Evolutionary conservation across 345 rosid species (phyloP).

Genomic region (Linum lewisii): DNA sequence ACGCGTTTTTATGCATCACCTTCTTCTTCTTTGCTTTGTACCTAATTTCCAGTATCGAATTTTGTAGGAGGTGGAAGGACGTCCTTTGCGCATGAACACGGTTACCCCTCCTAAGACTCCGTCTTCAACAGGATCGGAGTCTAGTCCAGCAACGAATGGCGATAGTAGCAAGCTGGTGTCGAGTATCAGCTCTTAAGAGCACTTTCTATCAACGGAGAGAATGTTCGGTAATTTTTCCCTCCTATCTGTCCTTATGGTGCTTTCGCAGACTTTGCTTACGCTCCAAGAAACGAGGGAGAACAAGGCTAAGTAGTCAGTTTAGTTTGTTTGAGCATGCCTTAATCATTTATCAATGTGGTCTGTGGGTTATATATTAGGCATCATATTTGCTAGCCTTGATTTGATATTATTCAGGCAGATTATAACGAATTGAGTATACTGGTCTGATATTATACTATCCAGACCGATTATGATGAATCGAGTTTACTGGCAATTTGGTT

Average conservation of each 20-base stretch:
- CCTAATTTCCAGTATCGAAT: slow-evolving; percentile 3
- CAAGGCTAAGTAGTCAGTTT: slow-evolving; percentile 6
- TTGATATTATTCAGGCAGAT: too few relatives aligned
- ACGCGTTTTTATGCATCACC: not conserved
- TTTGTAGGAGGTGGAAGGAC: slow-evolving; percentile 78
- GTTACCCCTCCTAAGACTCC: slow-evolving; percentile 45
- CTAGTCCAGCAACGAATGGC: slow-evolving; percentile 17
- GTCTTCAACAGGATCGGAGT: slow-evolving; percentile 15
- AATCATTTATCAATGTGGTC: too few relatives aligned
- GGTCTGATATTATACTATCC: too few relatives aligned
- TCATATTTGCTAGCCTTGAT: too few relatives aligned
- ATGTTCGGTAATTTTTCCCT: not conserved
- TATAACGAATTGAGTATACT: too few relatives aligned
- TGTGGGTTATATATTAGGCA: too few relatives aligned
- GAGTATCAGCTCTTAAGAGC: slow-evolving; percentile 31
- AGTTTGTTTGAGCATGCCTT: not conserved
- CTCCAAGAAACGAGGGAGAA: slow-evolving; percentile 2
- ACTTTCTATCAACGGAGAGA: not conserved
- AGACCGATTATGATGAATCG: too few relatives aligned
- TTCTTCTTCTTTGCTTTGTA: slow-evolving; percentile 5
- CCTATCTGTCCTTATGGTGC: not conserved
- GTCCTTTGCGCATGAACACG: slow-evolving; percentile 62
- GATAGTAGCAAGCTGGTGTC: slow-evolving; percentile 48
- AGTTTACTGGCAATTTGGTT: too few relatives aligned
- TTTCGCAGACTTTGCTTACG: not conserved